These are phyloP conservation scores for Extremus antarcticus DNA, from an alignment of 495 filamentous ascomycete genomes.

Conservation along the genomic window DNA sequence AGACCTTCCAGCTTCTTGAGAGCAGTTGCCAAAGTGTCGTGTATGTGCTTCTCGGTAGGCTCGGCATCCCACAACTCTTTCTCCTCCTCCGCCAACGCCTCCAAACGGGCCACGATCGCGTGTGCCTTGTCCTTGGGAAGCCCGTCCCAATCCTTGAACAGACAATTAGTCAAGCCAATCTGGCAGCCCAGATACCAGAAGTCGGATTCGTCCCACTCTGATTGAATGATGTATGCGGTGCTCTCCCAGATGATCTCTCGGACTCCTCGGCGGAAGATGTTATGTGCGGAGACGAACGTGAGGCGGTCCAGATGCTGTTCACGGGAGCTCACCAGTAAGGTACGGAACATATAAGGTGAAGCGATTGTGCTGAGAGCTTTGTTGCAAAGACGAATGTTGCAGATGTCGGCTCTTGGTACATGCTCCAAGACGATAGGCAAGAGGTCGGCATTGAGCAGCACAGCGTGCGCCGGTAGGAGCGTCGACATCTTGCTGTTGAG, in stretches of 20 bases:
- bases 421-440: neutral
- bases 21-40: neutral
- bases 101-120: no score
- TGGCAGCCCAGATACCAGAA: neutral
- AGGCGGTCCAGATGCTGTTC: neutral
- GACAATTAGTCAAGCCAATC: neutral
- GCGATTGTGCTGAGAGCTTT: neutral
- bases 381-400: neutral
- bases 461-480: neutral
- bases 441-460: neutral
- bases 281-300: neutral
- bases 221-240: neutral
- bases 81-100: neutral
- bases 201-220: no score
- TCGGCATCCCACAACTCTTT: neutral
- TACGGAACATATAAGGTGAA: neutral
- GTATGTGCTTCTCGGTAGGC: neutral
- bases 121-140: no score
- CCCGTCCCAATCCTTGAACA: no score
- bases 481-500: neutral
- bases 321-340: neutral
- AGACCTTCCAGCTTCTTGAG: neutral
- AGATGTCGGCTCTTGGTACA: neutral
- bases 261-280: neutral
- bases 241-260: neutral